Base-by-base conservation (phyloP, 108 stramenopile genomes). In the Cyclotella choctawhatcheeana region DNA sequence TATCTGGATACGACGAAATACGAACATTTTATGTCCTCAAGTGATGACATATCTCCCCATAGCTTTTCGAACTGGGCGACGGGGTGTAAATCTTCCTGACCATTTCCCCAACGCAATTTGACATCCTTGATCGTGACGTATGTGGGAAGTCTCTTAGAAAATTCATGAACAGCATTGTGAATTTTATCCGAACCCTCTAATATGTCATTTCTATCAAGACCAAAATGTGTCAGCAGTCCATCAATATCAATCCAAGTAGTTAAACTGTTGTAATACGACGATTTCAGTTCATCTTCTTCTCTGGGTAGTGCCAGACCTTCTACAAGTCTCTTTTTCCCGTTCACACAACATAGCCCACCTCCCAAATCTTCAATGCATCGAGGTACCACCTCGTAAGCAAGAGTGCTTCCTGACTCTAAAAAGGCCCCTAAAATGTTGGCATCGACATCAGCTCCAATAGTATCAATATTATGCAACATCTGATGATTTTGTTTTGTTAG, bases 401-500 rank as follows among this genome's bases (percentile, higher is more conserved):
- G 45, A 16, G 79, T 74, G 5, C 82, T 78, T 10, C 59, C 62
- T 12, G 75, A 45, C 27, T 73, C 54, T 22, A 78, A 51, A 66
- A 87, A 87, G 35, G 67, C 50, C 25, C 86, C 86, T 22, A 87
- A 59, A n/a, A 87, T 53, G 16, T 69, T 79, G 12, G 86, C 71
- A 74, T 87, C 86, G 12, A 85, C 82, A 33, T 80, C 74, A 16
- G 84, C 84, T 13, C 86, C 86, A 26, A 87, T 76, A 0, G 86
- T 87, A 58, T 87, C 86, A 30, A 87, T 87, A 50, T 87, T 87
- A 56, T 87, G 86, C 22, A 87, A 52, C 86, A 87, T 87, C n/a
- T n/a, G n/a, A n/a, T n/a, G n/a, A n/a, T n/a, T n/a, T n/a, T n/a
- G n/a, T n/a, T n/a, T n/a, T n/a, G n/a, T n/a, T n/a, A n/a, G n/a